phyloP scores from a whole-genome alignment of 2,329 filamentous ascomycete species.

The Penicillium sp. region DNA sequence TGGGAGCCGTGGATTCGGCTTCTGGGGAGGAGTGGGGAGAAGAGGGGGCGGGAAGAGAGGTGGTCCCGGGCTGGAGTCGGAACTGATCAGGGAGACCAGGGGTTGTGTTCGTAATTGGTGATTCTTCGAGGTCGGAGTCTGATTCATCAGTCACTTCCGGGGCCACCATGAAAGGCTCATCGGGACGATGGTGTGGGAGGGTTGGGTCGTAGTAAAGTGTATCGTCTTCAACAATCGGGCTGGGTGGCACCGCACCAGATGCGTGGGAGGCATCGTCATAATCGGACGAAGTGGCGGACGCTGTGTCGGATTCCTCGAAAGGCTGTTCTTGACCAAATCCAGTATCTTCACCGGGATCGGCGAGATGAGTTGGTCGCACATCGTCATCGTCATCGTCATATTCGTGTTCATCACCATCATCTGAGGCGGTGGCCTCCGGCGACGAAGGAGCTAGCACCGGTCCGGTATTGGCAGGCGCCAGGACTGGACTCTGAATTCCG shows the following conservation, averaged over 20 bases:
- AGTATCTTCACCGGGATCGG: conserved; percentile 16
- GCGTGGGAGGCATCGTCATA: conserved; percentile 6
- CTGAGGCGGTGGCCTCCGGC: conserved; percentile 13
- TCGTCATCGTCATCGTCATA: conserved; percentile 17
- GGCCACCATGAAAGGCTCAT: conserved; percentile 14
- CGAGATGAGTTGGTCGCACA: conserved; percentile 19
- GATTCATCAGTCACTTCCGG: not conserved
- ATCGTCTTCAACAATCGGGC: not conserved
- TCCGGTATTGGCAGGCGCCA: conserved; percentile 16
- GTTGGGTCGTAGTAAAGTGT: conserved; percentile 33
- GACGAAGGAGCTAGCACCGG: conserved; percentile 23
- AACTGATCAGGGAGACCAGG: conserved; percentile 26
- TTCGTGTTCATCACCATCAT: conserved; percentile 14
- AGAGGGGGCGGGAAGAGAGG: conserved; percentile 27
- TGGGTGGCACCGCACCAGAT: not conserved
- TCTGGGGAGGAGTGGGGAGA: conserved; percentile 26
- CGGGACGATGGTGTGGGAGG: conserved; percentile 41
- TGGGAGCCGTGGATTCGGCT: conserved; percentile 29
- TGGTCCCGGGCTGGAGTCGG: conserved; percentile 33
- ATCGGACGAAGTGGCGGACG: conserved; percentile 17
- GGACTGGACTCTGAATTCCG: conserved; percentile 20
- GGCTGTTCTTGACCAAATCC: conserved; percentile 7
- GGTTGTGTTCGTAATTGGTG: conserved; percentile 14
- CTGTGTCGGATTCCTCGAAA: conserved; percentile 12
- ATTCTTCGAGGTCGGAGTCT: conserved; percentile 5